Evolutionary conservation across 2,329 filamentous ascomycete genomes (phyloP), one percentile per base, ranked within the genome.

Genomic region (Knoxdaviesia capensis): DNA sequence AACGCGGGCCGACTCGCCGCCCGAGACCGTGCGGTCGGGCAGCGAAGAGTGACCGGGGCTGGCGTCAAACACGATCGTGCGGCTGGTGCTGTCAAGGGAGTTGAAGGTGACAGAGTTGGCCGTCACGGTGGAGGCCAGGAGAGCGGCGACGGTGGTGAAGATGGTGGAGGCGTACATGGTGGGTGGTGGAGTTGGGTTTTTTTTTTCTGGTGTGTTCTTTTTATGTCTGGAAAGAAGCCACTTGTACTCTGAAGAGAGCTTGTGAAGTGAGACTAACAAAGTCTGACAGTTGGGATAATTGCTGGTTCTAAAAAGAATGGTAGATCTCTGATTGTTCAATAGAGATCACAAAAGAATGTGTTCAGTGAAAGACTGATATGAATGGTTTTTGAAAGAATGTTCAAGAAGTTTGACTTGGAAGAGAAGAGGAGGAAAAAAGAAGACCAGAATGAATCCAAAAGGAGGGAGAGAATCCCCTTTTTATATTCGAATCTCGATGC

Each of bases 81-180:
- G 66, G 45, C 56, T 53, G 33, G 56, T 59, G 45, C 56, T 50
- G 54, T 78, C 74, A 41, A 74, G 66, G 49, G 69, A 74, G 56
- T 66, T 51, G 59, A 78, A 76, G 49, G 67, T 71, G 51, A 78
- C 57, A 34, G 58, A 57, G 56, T 65, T 68, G 53, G 52, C 55
- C 45, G 66, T 68, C 43, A 53, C 54, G 50, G 55, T 63, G 41
- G 62, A 49, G 46, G 61, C 55, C 45, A 62, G 62, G 43, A 59
- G 49, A 48, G 65, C 61, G 46, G 60, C 54, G 46, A 66, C 48
- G 49, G 60, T 56, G 49, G 64, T 55, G 52, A 68, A 50, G 51
- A 64, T 51, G 46, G 56, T 57, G 52, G 60, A 49, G 62, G 72
- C 72, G 53, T 65, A 65, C 70, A 75, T 75, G 43, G 62, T 71